phyloP scores from a whole-genome alignment of 1,284 basidiomycete genomes.

The Rhodotorula sp. region DNA sequence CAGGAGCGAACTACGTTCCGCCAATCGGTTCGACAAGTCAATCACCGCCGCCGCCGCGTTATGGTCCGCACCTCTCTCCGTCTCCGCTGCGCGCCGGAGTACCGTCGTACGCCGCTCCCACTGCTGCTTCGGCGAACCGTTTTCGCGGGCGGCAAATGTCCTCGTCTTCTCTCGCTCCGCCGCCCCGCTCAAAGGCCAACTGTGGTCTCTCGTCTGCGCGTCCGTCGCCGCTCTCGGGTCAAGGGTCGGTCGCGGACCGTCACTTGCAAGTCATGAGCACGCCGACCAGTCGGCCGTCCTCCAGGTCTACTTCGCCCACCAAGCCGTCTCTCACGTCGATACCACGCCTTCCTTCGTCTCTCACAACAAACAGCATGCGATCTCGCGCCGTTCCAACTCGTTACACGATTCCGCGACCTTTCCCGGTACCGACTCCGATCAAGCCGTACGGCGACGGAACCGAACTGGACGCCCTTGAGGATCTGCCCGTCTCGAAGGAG shows the following conservation, averaged over 20 bases:
- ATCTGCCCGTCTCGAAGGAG: conserved; percentile 69
- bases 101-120: conserved; percentile 29
- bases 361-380: neutral
- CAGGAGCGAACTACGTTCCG: neutral
- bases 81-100: conserved; percentile 4
- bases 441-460: conserved; percentile 88
- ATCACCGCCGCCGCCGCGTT: neutral
- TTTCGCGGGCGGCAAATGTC: conserved; percentile 19
- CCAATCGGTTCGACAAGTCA: neutral
- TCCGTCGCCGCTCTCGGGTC: conserved; percentile 13
- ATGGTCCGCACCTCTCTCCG: neutral
- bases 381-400: conserved; percentile 46
- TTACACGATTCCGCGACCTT: conserved; percentile 48
- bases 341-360: conserved; percentile 1
- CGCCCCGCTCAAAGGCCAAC: neutral
- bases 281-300: conserved; percentile 2
- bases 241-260: neutral
- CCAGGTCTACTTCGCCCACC: conserved; percentile 46
- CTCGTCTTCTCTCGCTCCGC: neutral
- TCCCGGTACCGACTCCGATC: conserved; percentile 45
- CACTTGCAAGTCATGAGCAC: neutral
- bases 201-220: conserved; percentile 1
- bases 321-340: conserved; percentile 52
- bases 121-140: conserved; percentile 24
- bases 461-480: conserved; percentile 86